phyloP scores from a whole-genome alignment of 2,329 filamentous ascomycete species.

The Aspergillus sp. region DNA sequence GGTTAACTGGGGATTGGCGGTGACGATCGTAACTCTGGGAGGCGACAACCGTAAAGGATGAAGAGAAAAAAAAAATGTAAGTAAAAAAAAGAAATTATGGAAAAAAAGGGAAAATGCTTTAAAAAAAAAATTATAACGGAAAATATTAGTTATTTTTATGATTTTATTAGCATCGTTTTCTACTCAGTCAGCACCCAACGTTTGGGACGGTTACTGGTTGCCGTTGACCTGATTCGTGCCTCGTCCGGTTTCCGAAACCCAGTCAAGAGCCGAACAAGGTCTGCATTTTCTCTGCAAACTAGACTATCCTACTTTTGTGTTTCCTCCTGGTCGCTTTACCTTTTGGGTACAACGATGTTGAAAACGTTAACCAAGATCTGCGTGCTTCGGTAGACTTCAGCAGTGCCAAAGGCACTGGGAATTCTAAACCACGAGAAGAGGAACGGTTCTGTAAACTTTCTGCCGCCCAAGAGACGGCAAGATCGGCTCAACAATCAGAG shows the following conservation, averaged over 20 bases:
- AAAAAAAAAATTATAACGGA: neutral
- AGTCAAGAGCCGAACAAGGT: constrained; percentile 18
- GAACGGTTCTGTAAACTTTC: constrained; percentile 15
- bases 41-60: constrained; percentile 17
- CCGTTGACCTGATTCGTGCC: constrained; percentile 26
- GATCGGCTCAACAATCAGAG: constrained; percentile 20
- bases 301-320: constrained; percentile 1
- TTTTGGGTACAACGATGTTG: neutral
- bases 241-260: constrained; percentile 22
- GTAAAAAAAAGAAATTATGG: constrained; percentile 8
- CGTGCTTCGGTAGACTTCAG: constrained; percentile 9
- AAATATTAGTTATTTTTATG: constrained; percentile 11
- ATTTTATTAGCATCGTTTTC: neutral
- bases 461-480: constrained; percentile 20
- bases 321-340: neutral
- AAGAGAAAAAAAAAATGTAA: constrained; percentile 10
- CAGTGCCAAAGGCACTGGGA: constrained; percentile 11
- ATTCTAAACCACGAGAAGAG: constrained; percentile 10
- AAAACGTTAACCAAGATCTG: constrained; percentile 13
- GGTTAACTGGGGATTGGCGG: constrained; percentile 21
- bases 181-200: constrained; percentile 15
- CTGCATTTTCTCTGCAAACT: constrained; percentile 1
- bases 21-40: constrained; percentile 29
- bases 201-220: constrained; percentile 21
- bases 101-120: neutral